Percentiles rank a stretch among this genome's conserved stretches.
Evolutionary conservation across 805 yeast species (phyloP).

Genomic region (Huiozyma naganishii): DNA sequence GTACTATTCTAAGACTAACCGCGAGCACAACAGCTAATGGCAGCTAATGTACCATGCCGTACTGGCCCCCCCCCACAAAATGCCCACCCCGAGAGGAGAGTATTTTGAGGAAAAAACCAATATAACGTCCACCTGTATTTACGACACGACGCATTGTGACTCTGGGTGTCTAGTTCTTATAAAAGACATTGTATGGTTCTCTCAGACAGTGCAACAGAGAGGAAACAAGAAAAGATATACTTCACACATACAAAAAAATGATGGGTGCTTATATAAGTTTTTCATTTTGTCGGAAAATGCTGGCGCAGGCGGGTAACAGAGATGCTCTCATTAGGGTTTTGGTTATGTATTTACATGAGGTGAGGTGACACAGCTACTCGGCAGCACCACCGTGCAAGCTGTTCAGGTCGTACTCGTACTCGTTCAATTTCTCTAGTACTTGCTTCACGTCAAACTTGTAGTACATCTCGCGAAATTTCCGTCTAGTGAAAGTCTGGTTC

Average conservation of each 20-base stretch:
- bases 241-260: no score
- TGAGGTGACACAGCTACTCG: not conserved
- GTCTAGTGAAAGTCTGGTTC: no score
- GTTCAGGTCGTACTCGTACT: no score
- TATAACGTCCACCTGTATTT: constrained; percentile 26
- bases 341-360: no score
- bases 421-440: not conserved
- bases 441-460: not conserved
- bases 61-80: not conserved
- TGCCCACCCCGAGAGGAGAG: not conserved
- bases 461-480: no score
- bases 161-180: constrained; percentile 62
- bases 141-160: constrained; percentile 29
- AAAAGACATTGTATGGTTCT: constrained; percentile 33
- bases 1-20: constrained; percentile 69
- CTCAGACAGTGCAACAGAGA: constrained; percentile 1
- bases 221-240: not conserved
- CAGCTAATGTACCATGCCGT: constrained; percentile 12
- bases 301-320: not conserved
- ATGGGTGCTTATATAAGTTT: no score
- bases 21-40: constrained; percentile 69
- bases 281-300: not conserved
- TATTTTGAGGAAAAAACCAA: not conserved
- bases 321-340: not conserved
- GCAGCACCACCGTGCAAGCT: not conserved